Base-by-base conservation (phyloP, 371 early-diverging fungal genomes). In the Capniomyces stellatus region DNA sequence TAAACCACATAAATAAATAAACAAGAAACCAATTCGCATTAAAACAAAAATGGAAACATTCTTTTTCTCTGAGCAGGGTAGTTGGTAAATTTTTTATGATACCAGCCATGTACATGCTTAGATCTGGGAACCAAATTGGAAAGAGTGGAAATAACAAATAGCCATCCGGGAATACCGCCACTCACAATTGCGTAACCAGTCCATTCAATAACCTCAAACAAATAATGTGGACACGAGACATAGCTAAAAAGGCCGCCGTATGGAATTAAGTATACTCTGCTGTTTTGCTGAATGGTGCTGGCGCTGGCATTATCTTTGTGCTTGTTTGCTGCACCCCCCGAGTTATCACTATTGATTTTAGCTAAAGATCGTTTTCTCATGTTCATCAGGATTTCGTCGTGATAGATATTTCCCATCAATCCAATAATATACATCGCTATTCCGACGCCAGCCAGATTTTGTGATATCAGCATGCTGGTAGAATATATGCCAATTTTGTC, bases 181-280 rank as follows among this genome's bases (percentile, higher is more conserved):
- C 76, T 58, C 18, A 71, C 69, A 1, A 82, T 24, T 1, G 77
- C 72, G 62, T 58, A 81, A 0, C 83, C 83, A 1, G 52, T 51
- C 83, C 83, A 83, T 58, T 83, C 82, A 0, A 79, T 49, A 0
- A 63, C 29, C 52, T 83, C 83, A 46, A 74, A 66, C 22, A 82
- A 59, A 54, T 77, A 83, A 54, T 76, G 76, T 1, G 83, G 79
- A 55, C 80, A 78, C 29, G 77, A 73, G 24, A 83, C 64, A 21
- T 70, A 64, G 13, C 62, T 46, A 58, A 72, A 81, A 29, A 78
- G 55, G 0, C 72, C 75, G 29, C 76, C 78, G 15, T 54, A 28
- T 0, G 83, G 83, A 12, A 83, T 67, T 46, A 60, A 60, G 51
- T 83, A 81, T 18, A 15, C 35, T 35, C 69, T 56, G 27, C 57